Evolutionary conservation across 2,329 filamentous ascomycete genomes (phyloP).

Genomic region (Fusarium mangiferae): DNA sequence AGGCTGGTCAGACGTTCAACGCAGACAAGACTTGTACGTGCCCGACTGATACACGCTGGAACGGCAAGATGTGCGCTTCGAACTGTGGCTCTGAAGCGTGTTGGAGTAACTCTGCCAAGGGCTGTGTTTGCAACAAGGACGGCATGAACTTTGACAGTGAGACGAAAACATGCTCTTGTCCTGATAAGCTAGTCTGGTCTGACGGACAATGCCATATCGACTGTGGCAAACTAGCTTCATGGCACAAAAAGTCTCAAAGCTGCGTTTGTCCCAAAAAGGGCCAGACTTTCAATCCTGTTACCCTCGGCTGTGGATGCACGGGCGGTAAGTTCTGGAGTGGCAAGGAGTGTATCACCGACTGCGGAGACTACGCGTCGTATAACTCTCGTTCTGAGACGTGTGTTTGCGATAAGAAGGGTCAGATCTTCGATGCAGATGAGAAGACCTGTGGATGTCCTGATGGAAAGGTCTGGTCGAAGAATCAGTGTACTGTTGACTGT

Average conservation of each 20-base stretch:
- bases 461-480: not conserved
- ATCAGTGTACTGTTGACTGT: not conserved
- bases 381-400: accelerated
- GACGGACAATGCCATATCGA: not conserved
- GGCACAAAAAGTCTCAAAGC: not conserved
- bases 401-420: not conserved
- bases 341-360: not conserved
- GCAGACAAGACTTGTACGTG: not conserved
- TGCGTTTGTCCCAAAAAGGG: not conserved
- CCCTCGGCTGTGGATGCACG: not conserved
- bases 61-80: not conserved
- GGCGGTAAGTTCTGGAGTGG: not conserved
- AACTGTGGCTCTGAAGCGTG: not conserved
- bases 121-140: not conserved
- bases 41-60: not conserved
- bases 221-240: not conserved
- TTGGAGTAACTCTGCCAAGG: not conserved
- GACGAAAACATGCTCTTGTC: not conserved
- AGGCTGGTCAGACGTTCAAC: not conserved
- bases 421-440: not conserved
- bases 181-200: not conserved
- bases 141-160: not conserved
- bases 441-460: not conserved
- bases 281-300: accelerated
- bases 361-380: not conserved